Evolutionary conservation across 2,329 filamentous ascomycete species (phyloP).

Genomic region (Bipolaris zeicola): DNA sequence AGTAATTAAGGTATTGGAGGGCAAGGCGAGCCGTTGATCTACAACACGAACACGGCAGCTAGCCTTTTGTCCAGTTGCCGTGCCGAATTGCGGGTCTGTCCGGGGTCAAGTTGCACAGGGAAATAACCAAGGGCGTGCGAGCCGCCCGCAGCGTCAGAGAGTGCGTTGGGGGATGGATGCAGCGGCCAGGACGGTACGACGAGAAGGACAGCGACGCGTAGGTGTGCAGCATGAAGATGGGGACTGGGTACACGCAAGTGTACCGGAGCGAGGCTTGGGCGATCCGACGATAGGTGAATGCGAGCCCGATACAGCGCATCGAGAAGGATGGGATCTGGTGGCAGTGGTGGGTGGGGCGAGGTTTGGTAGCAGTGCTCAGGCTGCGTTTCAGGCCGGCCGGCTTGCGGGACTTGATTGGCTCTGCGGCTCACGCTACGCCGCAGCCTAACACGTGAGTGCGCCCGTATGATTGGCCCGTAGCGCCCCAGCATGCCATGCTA

Average conservation of each 20-base stretch:
- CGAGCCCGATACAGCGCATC: constrained; percentile 37
- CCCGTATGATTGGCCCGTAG: constrained; percentile 36
- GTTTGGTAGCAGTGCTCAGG: constrained; percentile 22
- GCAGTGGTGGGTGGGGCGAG: constrained; percentile 2
- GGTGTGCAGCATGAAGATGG: constrained; percentile 20
- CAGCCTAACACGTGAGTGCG: constrained; percentile 4
- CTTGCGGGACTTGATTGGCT: constrained; percentile 27
- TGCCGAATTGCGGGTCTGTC: constrained; percentile 18
- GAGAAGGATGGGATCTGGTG: constrained; percentile 13
- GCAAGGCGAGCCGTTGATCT: constrained; percentile 29
- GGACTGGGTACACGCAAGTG: constrained; percentile 22
- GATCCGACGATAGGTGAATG: constrained; percentile 42
- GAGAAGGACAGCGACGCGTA: constrained; percentile 25
- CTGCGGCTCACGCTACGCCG: constrained; percentile 13
- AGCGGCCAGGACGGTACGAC: constrained; percentile 15
- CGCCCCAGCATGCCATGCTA: constrained; percentile 14
- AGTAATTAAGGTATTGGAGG: constrained; percentile 23
- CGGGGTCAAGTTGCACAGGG: constrained; percentile 17
- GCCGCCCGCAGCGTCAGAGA: constrained; percentile 24
- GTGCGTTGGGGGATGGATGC: constrained; percentile 16
- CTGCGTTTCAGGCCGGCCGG: constrained; percentile 29
- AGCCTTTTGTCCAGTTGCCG: constrained; percentile 26
- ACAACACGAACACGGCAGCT: constrained; percentile 31
- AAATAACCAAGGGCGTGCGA: constrained; percentile 34
- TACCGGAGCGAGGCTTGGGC: constrained; percentile 27